Evolutionary conservation across 371 early-diverging fungal species (phyloP), one percentile per base, ranked within the genome.

Genomic region (Mucor mucedo): DNA sequence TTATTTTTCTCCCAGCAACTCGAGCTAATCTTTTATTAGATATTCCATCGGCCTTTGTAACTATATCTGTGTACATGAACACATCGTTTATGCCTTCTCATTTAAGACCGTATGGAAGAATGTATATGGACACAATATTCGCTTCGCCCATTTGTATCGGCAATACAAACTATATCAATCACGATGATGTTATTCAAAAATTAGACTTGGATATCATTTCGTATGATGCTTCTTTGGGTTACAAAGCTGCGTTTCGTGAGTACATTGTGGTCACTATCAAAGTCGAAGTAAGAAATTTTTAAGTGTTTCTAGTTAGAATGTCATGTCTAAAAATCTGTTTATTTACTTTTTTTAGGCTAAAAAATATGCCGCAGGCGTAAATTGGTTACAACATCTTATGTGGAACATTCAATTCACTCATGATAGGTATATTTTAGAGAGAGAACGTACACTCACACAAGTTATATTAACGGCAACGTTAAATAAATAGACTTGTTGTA

Each of bases 71-170:
- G 21, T 76, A 69, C 58, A 58, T 86, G 52, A 75, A 75, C 33
- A 84, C 85, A 1, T 63, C 79, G 1, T 65, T 63, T 21, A 52
- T 86, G 32, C 80, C 84, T 1, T 48, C 75, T 30, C 65, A 67
- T 47, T 62, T 84, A 30, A 75, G 82, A 2, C 78, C 80, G 14
- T 83, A 81, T 62, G 58, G 81, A 21, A 62, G 77, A n/a, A 71
- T 86, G 28, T 86, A 79, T 53, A 77, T 85, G 62, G 83, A 81
- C 7, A 75, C 82, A 2, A 64, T 86, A 16, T 86, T 77, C 52
- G 69, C 77, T 62, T 66, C 68, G 0, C 63, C 68, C 38, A 63
- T 68, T 3, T 38, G 39, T 29, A 35, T 63, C 5, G 41, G 57
- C 8, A 21, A 52, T 9, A 28, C 16, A 5, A 45, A 27, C 8